Base-by-base conservation (phyloP, 225 moss, liverwort and hornwort species). In the Pseudoscleropodium purum region DNA sequence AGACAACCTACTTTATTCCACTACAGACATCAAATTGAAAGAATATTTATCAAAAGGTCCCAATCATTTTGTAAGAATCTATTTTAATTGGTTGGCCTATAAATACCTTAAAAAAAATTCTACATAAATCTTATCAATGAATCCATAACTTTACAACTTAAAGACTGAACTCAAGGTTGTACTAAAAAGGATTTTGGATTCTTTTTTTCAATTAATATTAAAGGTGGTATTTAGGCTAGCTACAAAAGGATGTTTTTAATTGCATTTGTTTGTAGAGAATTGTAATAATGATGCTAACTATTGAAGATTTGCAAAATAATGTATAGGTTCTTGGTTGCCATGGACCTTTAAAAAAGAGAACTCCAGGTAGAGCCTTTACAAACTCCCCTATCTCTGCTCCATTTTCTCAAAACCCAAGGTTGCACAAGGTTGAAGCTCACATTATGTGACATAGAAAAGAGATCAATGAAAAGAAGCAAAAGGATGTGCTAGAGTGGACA, bases 261-360 rank as follows among this genome's bases (percentile, higher is more conserved):
- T 88, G 18, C 37, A 80, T 60, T 68, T 68, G 18, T 60, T 68
- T 57, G 24, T 47, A 16, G 18, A 27, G 26, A 59, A 82, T 41
- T 49, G 16, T 21, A 67, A 75, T 18, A 75, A 39, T 37, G 13
- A 34, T 85, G 47, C 34, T 62, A 69, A 56, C 25, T 72, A 34
- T 36, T 68, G 57, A 85, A 68, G n/a, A 56, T 56, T 45, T 64
- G 67, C 56, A 27, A 86, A 70, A 66, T 11, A 84, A 61, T 87
- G 76, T 83, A 39, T 34, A 93, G 93, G 93, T 94, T 76, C 92
- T 94, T 87, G 94, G 94, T 23, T 93, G 93, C 47, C 92, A 94
- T 82, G 94, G 93, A 74, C 91, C 93, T 77, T 56, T 94, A 29
- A 86, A 77, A n/a, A 92, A 86, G 41, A 72, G 91, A 70, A 79